phyloP scores from a whole-genome alignment of 371 early-diverging fungal genomes.

The Haplosporangium sp. region DNA sequence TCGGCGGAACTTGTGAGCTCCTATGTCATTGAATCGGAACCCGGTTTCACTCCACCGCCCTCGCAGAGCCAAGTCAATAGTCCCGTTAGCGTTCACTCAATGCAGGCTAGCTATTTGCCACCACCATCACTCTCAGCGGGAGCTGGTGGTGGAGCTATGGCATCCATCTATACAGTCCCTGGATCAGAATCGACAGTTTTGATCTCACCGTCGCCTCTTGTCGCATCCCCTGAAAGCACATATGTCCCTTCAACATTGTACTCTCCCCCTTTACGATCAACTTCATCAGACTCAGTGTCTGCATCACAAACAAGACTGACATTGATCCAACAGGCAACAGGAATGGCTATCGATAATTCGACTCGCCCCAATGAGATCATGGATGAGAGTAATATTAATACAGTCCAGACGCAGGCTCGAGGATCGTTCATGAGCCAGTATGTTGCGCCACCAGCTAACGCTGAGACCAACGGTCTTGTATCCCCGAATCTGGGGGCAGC shows the following conservation, averaged over 20 bases:
- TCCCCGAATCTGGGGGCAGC: not conserved
- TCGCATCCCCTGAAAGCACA: not conserved
- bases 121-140: slow-evolving; percentile 1
- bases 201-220: not conserved
- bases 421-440: slow-evolving; percentile 11
- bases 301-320: slow-evolving; percentile 29
- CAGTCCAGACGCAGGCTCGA: slow-evolving; percentile 20
- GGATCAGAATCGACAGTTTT: not conserved
- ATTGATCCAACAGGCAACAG: slow-evolving; percentile 37
- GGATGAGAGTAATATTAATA: slow-evolving; percentile 23
- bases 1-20: slow-evolving; percentile 5
- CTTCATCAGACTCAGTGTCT: not conserved
- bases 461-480: slow-evolving; percentile 3
- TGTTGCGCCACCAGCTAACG: not conserved
- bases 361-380: slow-evolving; percentile 46
- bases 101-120: not conserved
- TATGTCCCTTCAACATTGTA: slow-evolving; percentile 16
- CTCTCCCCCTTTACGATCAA: not conserved
- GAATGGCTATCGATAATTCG: slow-evolving; percentile 37
- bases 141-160: too few species aligned
- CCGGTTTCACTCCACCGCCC: slow-evolving; percentile 2
- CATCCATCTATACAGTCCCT: not conserved
- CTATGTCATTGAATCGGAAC: not conserved
- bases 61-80: not conserved
- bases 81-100: not conserved